Evolutionary conservation across 1,284 basidiomycete species (phyloP).

Genomic region (Volvariella surrecta): DNA sequence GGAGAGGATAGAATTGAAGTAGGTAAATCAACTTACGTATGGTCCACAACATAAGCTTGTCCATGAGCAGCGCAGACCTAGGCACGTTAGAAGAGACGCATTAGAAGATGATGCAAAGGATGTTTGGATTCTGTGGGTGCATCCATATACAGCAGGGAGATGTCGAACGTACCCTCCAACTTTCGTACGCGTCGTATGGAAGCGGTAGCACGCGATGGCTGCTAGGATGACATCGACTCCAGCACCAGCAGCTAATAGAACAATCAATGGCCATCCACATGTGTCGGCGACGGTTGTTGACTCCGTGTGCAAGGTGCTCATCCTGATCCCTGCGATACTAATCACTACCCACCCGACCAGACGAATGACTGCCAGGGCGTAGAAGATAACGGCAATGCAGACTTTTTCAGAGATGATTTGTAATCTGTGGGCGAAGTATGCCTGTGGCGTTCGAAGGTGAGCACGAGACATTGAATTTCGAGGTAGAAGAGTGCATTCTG

Average conservation of each 20-base stretch:
- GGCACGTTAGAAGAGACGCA: too few species aligned
- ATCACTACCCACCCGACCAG: not conserved
- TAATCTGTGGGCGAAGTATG: not conserved
- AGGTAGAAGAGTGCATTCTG: too few species aligned
- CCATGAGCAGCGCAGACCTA: not conserved
- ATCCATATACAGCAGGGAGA: too few species aligned
- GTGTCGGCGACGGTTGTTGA: not conserved
- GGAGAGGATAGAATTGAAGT: not conserved
- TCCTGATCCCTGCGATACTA: not conserved
- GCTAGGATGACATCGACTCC: not conserved
- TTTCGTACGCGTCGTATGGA: not conserved
- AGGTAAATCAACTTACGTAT: constrained; percentile 1
- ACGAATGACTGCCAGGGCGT: not conserved
- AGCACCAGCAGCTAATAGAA: not conserved
- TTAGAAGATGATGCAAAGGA: too few species aligned
- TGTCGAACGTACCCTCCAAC: not conserved
- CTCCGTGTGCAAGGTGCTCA: not conserved
- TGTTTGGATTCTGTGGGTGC: too few species aligned
- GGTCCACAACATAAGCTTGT: constrained; percentile 1
- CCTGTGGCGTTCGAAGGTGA: not conserved
- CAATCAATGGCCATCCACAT: not conserved
- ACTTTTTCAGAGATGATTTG: not conserved
- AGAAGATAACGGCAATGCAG: not conserved
- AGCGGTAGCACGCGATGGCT: not conserved
- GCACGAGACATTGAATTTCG: not conserved